Percentiles rank a stretch among this genome's conserved stretches.
Conservation (phyloP, 371 early-diverging fungal genomes). For the Funneliformis caledonium region DNA sequence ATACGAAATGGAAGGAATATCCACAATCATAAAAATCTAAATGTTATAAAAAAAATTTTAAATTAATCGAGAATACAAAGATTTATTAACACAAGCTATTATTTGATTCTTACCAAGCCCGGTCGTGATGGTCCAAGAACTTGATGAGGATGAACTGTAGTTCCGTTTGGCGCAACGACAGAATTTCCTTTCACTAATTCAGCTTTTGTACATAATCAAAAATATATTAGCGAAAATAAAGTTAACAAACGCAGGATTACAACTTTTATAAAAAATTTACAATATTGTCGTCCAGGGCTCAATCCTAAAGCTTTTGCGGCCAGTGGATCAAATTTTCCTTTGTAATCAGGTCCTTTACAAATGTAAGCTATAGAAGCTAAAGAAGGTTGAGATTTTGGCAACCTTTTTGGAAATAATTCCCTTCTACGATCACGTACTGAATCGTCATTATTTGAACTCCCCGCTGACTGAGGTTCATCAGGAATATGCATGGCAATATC, state of each 20-base stretch:
- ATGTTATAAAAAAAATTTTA: background rate
- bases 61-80: background rate
- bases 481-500: conserved; percentile 6
- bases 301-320: conserved; percentile 81
- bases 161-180: conserved; percentile 72
- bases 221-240: background rate
- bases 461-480: background rate
- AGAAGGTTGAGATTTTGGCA: conserved; percentile 55
- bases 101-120: conserved; percentile 54
- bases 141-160: conserved; percentile 72
- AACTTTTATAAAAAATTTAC: conserved; percentile 43
- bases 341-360: conserved; percentile 74
- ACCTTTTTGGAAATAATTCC: conserved; percentile 45
- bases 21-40: conserved; percentile 80
- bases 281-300: conserved; percentile 71
- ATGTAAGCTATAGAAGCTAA: conserved; percentile 70
- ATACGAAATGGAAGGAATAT: conserved; percentile 76
- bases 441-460: background rate
- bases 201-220: conserved; percentile 44
- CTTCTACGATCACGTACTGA: conserved; percentile 26
- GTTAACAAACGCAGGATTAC: background rate
- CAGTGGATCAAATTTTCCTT: conserved; percentile 82
- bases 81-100: background rate
- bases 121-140: conserved; percentile 64
- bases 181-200: conserved; percentile 70